These are phyloP conservation scores for Leucaena leucocephala DNA, from an alignment of 306 rosid genomes.

Conservation along the genomic window DNA sequence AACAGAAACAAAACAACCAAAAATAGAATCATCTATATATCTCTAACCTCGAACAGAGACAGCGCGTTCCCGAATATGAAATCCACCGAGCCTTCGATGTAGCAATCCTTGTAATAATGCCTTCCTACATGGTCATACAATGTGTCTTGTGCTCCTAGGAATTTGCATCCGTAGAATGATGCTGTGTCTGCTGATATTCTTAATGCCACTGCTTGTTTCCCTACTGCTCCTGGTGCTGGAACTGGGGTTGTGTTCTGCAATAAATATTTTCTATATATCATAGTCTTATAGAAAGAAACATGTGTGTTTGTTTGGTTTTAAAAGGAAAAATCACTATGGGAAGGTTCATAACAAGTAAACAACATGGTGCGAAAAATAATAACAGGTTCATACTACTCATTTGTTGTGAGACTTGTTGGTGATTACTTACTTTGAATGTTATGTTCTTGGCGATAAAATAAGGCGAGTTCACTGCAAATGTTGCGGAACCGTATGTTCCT, in stretches of 20 bases:
- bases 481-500: constrained; percentile 60
- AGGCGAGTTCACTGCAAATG: no score
- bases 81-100: constrained; percentile 75
- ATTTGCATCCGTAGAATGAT: constrained; percentile 59
- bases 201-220: constrained; percentile 75
- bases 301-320: background rate
- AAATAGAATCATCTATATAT: background rate
- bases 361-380: no score
- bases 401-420: no score
- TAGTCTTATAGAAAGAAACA: background rate
- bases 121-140: constrained; percentile 72
- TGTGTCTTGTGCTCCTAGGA: constrained; percentile 74
- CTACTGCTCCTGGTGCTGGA: constrained; percentile 70
- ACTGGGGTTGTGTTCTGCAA: constrained; percentile 78
- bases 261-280: background rate
- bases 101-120: constrained; percentile 67
- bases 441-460: constrained; percentile 61
- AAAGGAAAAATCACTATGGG: no score
- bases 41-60: constrained; percentile 56
- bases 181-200: constrained; percentile 64
- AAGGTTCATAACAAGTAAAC: no score
- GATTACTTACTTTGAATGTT: constrained; percentile 69
- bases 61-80: constrained; percentile 76
- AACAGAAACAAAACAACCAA: constrained; percentile 10
- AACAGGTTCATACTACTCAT: no score